Conservation (phyloP, 1,139 yeast genomes). For the Taphrina populina region DNA sequence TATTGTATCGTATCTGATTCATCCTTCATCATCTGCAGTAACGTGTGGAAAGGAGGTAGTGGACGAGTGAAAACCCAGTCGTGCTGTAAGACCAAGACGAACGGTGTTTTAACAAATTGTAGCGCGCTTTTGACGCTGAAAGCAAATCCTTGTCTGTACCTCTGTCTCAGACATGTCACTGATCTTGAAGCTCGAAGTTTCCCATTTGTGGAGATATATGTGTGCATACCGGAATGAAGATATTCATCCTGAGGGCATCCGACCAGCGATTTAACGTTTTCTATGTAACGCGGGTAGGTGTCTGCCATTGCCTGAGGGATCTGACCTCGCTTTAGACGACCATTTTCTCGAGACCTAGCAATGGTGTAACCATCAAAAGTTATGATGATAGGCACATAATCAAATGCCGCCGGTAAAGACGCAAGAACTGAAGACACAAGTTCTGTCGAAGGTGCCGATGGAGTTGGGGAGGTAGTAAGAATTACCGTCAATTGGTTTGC, state of each 20-base stretch:
- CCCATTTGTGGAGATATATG: neutral
- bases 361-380: conserved; percentile 19
- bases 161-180: conserved; percentile 3
- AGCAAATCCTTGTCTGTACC: conserved; percentile 17
- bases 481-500: conserved; percentile 10
- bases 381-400: conserved; percentile 1
- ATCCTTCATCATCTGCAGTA: neutral
- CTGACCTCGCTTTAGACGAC: conserved; percentile 23
- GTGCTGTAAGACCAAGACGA: conserved; percentile 27
- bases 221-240: too few relatives aligned
- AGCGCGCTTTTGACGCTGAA: conserved; percentile 11
- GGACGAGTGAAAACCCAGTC: conserved; percentile 21
- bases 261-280: conserved; percentile 5
- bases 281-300: conserved; percentile 13
- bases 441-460: conserved; percentile 22
- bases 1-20: conserved; percentile 3
- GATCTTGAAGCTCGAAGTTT: neutral
- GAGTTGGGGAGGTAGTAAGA: conserved; percentile 26
- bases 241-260: neutral
- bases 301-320: conserved; percentile 10
- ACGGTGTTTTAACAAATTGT: conserved; percentile 1
- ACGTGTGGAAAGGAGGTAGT: neutral
- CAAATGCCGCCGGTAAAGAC: conserved; percentile 5
- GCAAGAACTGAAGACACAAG: conserved; percentile 3
- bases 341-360: neutral